Evolutionary conservation across 495 filamentous ascomycete species (phyloP).

Genomic region (Haplographium delicatum): DNA sequence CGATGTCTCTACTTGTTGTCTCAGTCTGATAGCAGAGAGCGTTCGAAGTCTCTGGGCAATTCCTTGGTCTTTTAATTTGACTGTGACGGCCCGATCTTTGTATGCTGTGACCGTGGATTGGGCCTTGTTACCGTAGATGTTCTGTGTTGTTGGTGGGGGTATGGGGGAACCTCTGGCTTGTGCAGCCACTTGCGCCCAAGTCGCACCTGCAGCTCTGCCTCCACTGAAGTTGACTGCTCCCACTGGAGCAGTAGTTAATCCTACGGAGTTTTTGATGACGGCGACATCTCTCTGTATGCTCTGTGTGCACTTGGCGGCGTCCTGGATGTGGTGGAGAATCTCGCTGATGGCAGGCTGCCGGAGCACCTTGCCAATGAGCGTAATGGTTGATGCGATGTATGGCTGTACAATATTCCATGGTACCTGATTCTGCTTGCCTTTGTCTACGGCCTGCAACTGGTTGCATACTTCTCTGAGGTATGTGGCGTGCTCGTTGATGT

Average conservation of each 20-base stretch:
- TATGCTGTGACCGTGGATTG: constrained; percentile 11
- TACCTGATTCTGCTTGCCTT: constrained; percentile 9
- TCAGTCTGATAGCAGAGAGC: neutral
- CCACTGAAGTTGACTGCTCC: constrained; percentile 5
- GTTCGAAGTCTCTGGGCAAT: neutral
- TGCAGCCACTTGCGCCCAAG: constrained; percentile 6
- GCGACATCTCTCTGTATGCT: constrained; percentile 8
- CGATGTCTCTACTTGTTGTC: constrained; percentile 5
- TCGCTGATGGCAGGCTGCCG: constrained; percentile 4
- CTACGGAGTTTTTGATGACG: constrained; percentile 7
- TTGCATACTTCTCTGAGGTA: constrained; percentile 15
- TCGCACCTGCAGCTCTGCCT: neutral
- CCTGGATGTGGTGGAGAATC: constrained; percentile 7
- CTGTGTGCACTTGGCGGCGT: constrained; percentile 9
- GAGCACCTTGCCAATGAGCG: constrained; percentile 10
- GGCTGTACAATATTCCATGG: constrained; percentile 7
- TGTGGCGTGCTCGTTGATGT: constrained; percentile 7
- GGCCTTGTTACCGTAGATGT: constrained; percentile 1
- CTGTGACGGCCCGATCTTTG: constrained; percentile 9
- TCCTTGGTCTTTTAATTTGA: constrained; percentile 6
- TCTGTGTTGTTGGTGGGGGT: constrained; percentile 4
- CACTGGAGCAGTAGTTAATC: constrained; percentile 1
- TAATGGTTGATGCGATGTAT: constrained; percentile 9
- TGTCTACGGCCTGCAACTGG: constrained; percentile 2
- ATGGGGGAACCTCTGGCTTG: constrained; percentile 2